Conservation (phyloP, 257 asterid species). For the Verbena officinalis region DNA sequence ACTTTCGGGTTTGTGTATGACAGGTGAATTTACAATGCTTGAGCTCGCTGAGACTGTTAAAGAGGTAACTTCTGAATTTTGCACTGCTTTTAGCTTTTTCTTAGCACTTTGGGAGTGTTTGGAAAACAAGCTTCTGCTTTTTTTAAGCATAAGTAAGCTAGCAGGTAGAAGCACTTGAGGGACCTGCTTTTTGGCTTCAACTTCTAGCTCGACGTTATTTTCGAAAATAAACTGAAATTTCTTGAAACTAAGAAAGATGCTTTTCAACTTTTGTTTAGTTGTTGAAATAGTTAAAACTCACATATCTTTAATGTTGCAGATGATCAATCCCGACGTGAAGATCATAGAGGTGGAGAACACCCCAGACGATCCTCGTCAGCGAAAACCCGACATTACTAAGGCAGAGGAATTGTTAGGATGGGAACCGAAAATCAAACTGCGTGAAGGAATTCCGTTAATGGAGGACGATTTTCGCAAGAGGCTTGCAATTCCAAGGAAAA, state of each 20-base stretch:
- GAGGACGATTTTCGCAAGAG: slow-evolving; percentile 89
- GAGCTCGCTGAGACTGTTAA: slow-evolving; percentile 58
- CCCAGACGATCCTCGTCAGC: slow-evolving; percentile 94
- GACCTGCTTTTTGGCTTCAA: too few species aligned
- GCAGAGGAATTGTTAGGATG: slow-evolving; percentile 84
- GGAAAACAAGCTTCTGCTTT: too few species aligned
- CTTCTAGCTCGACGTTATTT: too few species aligned
- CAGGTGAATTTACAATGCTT: slow-evolving; percentile 52
- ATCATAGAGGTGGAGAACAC: slow-evolving; percentile 83
- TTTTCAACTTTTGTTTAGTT: too few species aligned
- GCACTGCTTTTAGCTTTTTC: too few species aligned
- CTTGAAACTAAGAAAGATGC: too few species aligned
- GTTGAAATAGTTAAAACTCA: too few species aligned
- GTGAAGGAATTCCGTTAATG: slow-evolving; percentile 91
- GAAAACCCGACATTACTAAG: slow-evolving; percentile 90
- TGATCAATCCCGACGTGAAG: slow-evolving; percentile 79
- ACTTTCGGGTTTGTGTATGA: not conserved
- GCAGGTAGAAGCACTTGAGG: too few species aligned
- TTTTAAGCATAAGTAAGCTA: too few species aligned
- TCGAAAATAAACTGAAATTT: too few species aligned
- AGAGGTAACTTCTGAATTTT: slow-evolving; percentile 35
- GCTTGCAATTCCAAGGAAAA: slow-evolving; percentile 61
- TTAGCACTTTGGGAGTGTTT: too few species aligned
- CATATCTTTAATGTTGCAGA: slow-evolving; percentile 40
- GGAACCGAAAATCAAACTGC: slow-evolving; percentile 88